These are phyloP conservation scores for Kwoniella botswanensis DNA, from an alignment of 768 basidiomycete species.

Conservation along the genomic window DNA sequence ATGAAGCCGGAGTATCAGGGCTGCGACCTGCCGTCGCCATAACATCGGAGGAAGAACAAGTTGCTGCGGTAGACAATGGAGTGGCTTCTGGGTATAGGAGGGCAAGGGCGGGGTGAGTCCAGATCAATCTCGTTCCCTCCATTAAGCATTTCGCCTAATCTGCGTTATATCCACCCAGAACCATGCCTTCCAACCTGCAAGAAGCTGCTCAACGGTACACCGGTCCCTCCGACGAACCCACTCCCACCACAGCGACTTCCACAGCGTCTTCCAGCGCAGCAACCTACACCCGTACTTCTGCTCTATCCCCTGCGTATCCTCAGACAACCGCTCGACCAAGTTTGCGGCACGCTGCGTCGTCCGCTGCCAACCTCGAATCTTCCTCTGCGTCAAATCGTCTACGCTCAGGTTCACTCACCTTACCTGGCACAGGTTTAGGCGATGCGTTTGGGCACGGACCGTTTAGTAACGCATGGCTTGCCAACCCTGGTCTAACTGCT, in stretches of 20 bases:
- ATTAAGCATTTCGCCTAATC: not conserved
- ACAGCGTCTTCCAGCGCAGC: slow-evolving; percentile 58
- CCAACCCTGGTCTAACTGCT: slow-evolving; percentile 59
- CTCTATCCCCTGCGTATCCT: slow-evolving; percentile 60
- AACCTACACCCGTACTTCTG: slow-evolving; percentile 60
- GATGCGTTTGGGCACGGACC: slow-evolving; percentile 82
- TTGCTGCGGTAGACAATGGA: slow-evolving; percentile 60
- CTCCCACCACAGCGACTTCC: slow-evolving; percentile 56
- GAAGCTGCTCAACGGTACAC: slow-evolving; percentile 83
- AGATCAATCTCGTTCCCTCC: not conserved
- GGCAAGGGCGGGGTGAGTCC: slow-evolving; percentile 79
- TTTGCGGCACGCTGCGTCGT: slow-evolving; percentile 53
- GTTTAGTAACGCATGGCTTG: slow-evolving; percentile 87
- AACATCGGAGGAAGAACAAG: slow-evolving; percentile 52
- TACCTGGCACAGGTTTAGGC: slow-evolving; percentile 73
- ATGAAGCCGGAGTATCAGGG: slow-evolving; percentile 78
- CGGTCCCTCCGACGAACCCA: slow-evolving; percentile 66
- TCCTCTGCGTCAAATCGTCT: slow-evolving; percentile 67
- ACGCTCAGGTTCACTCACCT: slow-evolving; percentile 88
- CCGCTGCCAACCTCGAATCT: slow-evolving; percentile 46
- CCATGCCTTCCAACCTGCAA: slow-evolving; percentile 93
- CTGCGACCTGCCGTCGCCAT: slow-evolving; percentile 66
- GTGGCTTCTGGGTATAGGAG: slow-evolving; percentile 74
- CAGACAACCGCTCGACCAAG: slow-evolving; percentile 41
- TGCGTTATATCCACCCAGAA: slow-evolving; percentile 56